Evolutionary conservation across 2,329 filamentous ascomycete genomes (phyloP).

Genomic region (Aspergillus ruber): DNA sequence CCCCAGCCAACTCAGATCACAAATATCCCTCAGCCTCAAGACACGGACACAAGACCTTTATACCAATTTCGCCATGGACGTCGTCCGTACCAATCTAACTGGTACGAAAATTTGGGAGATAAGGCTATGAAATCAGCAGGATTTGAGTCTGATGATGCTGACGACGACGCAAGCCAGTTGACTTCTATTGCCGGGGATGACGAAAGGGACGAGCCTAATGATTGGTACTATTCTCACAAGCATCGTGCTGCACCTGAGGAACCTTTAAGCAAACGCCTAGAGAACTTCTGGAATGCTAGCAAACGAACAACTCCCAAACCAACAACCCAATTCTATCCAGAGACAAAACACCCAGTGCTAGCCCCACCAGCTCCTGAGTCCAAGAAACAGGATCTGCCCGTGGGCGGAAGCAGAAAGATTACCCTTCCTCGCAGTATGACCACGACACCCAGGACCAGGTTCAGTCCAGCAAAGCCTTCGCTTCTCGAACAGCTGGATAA

Average conservation of each 20-base stretch:
- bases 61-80: slow-evolving; percentile 19
- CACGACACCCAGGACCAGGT: slow-evolving; percentile 31
- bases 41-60: slow-evolving; percentile 13
- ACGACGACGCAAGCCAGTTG: slow-evolving; percentile 23
- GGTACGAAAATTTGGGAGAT: slow-evolving; percentile 29
- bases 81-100: slow-evolving; percentile 22
- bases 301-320: slow-evolving; percentile 18
- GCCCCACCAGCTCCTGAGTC: slow-evolving; percentile 11
- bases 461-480: slow-evolving; percentile 36
- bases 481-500: slow-evolving; percentile 32
- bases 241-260: slow-evolving; percentile 20
- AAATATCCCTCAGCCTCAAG: slow-evolving; percentile 13
- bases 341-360: slow-evolving; percentile 11
- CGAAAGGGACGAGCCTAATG: slow-evolving; percentile 21
- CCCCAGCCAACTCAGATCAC: slow-evolving; percentile 6
- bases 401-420: slow-evolving; percentile 22
- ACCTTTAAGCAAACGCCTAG: slow-evolving; percentile 31
- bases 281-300: slow-evolving; percentile 34
- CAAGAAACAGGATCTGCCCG: slow-evolving; percentile 19
- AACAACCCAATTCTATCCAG: slow-evolving; percentile 12
- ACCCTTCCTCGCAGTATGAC: slow-evolving; percentile 28
- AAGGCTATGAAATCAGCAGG: slow-evolving; percentile 29
- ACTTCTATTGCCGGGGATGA: slow-evolving; percentile 25
- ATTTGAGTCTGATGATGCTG: slow-evolving; percentile 30
- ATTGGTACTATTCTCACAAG: slow-evolving; percentile 24